Evolutionary conservation across 441 rosid genomes (phyloP).

Genomic region (Monsonia emarginata): DNA sequence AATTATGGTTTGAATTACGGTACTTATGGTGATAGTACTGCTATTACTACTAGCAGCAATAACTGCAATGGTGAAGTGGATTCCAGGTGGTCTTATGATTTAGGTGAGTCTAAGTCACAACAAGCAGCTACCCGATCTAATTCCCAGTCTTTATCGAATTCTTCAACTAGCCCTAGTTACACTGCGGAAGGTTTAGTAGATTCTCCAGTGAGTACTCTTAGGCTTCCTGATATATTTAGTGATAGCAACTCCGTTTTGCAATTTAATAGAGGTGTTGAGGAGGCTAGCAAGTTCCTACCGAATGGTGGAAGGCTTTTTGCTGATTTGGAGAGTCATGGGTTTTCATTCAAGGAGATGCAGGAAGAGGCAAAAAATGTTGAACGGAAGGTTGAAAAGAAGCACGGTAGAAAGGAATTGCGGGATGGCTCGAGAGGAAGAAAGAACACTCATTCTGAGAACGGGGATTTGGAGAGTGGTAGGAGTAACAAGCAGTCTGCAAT

Average conservation of each 20-base stretch:
- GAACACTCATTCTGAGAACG: conserved; percentile 24
- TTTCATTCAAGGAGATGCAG: conserved; percentile 20
- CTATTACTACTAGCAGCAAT: conserved; percentile 3
- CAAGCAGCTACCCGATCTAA: conserved; percentile 18
- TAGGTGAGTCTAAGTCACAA: conserved; percentile 19
- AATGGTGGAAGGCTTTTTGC: conserved; percentile 15
- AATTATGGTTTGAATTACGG: conserved; percentile 11
- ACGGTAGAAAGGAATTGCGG: background rate
- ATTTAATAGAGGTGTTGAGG: conserved; percentile 33
- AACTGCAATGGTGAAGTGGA: no score
- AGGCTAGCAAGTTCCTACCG: conserved; percentile 38
- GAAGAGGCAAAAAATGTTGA: conserved; percentile 18
- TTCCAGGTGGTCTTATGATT: no score
- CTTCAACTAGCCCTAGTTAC: conserved; percentile 21
- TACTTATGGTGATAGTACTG: conserved; percentile 11
- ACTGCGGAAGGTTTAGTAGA: conserved; percentile 24
- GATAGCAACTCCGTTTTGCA: conserved; percentile 25
- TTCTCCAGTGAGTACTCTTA: conserved; percentile 30
- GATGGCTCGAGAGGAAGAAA: conserved; percentile 31
- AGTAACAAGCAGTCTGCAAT: conserved; percentile 30
- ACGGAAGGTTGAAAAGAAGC: conserved; percentile 14
- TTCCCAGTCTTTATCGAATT: conserved; percentile 29
- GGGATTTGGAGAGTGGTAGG: conserved; percentile 20
- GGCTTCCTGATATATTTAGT: conserved; percentile 27
- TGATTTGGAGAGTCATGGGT: conserved; percentile 19